A percentile compares a stretch with the other conserved stretches of the same genome.
Conservation (phyloP, 352 stramenopile genomes). For the Peronospora farinosa region DNA sequence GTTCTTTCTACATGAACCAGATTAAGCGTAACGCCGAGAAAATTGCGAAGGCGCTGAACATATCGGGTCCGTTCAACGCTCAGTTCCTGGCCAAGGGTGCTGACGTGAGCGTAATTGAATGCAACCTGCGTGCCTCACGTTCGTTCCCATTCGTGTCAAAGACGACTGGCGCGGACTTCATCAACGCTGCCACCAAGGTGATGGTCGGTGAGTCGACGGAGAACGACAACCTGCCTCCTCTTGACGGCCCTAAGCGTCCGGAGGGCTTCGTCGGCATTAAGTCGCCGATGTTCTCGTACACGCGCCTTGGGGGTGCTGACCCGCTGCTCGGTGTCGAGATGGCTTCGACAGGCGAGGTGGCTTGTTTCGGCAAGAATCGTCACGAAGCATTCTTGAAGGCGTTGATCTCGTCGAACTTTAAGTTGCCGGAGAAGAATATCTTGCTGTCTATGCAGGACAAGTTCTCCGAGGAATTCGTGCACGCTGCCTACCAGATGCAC, state of each 20-base stretch:
- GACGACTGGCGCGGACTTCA: constrained; percentile 98
- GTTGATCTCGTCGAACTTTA: constrained; percentile 69
- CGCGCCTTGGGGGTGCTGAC: constrained; percentile 87
- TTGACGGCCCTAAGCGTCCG: constrained; percentile 94
- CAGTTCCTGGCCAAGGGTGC: constrained; percentile 98
- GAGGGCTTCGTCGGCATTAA: constrained; percentile 92
- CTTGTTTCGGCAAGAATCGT: constrained; percentile 94
- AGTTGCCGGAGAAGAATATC: constrained; percentile 85
- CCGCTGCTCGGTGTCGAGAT: constrained; percentile 96
- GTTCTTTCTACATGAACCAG: constrained; percentile 94
- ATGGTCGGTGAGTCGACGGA: constrained; percentile 90
- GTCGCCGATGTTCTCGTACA: constrained; percentile 96
- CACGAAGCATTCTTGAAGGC: constrained; percentile 96
- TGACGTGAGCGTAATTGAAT: constrained; percentile 99
- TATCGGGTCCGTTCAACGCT: constrained; percentile 99
- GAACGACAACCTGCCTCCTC: constrained; percentile 91
- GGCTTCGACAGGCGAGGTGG: constrained; percentile 96
- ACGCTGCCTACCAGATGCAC: constrained; percentile 93
- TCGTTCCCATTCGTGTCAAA: constrained; percentile 99
- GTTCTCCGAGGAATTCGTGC: constrained; percentile 93
- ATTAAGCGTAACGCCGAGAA: constrained; percentile 93
- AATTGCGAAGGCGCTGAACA: constrained; percentile 95
- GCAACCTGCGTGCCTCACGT: constrained; percentile 96
- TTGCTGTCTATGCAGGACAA: constrained; percentile 90
- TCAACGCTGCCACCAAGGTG: constrained; percentile 93